These are phyloP conservation scores for Martensiomyces pterosporus DNA, from an alignment of 192 early-diverging fungal genomes.

Conservation along the genomic window DNA sequence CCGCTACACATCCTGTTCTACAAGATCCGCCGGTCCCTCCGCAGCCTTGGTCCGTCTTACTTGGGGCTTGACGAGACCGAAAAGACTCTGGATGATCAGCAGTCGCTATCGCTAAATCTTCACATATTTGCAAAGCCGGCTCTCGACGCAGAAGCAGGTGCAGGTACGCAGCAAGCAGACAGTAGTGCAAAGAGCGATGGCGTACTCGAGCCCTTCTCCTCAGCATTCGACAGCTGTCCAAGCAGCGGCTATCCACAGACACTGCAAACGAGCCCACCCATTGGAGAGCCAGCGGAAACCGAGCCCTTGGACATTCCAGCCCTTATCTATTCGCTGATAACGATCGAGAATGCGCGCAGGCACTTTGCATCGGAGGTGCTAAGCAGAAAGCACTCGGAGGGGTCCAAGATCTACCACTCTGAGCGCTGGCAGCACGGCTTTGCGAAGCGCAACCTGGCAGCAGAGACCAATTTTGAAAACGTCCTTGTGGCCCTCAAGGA, in stretches of 20 bases:
- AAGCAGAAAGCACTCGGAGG: conserved; percentile 16
- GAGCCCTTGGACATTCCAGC: conserved; percentile 16
- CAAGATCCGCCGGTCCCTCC: conserved; percentile 11
- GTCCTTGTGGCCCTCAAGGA: conserved; percentile 44
- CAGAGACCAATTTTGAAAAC: conserved; percentile 44
- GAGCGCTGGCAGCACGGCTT: conserved; percentile 45
- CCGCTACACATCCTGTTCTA: conserved; percentile 22
- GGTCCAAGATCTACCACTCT: conserved; percentile 31
- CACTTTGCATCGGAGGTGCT: conserved; percentile 14
- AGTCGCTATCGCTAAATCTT: conserved; percentile 36
- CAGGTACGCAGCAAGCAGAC: too few species aligned
- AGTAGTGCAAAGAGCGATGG: too few species aligned
- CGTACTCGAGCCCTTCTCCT: conserved; percentile 6
- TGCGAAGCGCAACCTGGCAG: conserved; percentile 40
- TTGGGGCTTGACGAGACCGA: conserved; percentile 22
- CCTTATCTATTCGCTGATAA: conserved; percentile 23
- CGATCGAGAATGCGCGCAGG: conserved; percentile 30
- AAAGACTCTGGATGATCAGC: conserved; percentile 11
- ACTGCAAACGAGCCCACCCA: not conserved
- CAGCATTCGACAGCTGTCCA: conserved; percentile 17
- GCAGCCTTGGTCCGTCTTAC: conserved; percentile 18
- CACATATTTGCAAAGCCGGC: conserved; percentile 8
- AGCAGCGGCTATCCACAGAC: too few species aligned
- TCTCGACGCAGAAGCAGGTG: too few species aligned
- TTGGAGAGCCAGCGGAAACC: not conserved